Conservation (phyloP, 164 flowering plant species). For the Euptelea pleiosperma region DNA sequence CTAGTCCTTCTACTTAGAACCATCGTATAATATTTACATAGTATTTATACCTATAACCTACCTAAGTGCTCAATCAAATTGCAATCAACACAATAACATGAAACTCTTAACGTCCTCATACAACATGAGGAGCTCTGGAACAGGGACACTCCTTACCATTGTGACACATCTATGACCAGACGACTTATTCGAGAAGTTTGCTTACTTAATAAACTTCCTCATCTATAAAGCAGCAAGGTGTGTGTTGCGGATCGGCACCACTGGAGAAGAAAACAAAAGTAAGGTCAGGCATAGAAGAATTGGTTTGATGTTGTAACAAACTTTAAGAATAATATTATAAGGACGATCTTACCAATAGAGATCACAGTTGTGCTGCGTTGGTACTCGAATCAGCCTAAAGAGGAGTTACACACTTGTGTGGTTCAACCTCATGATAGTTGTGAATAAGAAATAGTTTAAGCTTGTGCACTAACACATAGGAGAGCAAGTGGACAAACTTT, state of each 20-base stretch:
- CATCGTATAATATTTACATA: no score
- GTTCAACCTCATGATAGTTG: neutral
- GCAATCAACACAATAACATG: constrained; percentile 79
- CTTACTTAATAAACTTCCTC: constrained; percentile 64
- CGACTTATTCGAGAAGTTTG: constrained; percentile 47
- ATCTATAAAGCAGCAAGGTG: constrained; percentile 77
- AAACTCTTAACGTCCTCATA: constrained; percentile 48
- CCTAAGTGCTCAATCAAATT: no score
- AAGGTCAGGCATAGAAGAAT: no score
- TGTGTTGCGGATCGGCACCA: constrained; percentile 81
- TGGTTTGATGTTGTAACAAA: no score
- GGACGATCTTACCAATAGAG: constrained; percentile 58
- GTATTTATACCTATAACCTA: no score
- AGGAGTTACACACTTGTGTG: constrained; percentile 1
- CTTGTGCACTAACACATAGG: constrained; percentile 67
- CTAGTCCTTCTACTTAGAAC: no score
- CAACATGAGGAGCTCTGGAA: constrained; percentile 69
- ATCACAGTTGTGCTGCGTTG: constrained; percentile 80
- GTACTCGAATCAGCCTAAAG: constrained; percentile 39
- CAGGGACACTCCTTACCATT: constrained; percentile 26
- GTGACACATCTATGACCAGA: constrained; percentile 34
- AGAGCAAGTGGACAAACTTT: constrained; percentile 60
- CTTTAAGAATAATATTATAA: no score
- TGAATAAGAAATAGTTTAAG: neutral
- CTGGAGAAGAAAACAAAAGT: constrained; percentile 32